phyloP scores from a whole-genome alignment of 495 filamentous ascomycete genomes.

The Apiosordaria backusii region DNA sequence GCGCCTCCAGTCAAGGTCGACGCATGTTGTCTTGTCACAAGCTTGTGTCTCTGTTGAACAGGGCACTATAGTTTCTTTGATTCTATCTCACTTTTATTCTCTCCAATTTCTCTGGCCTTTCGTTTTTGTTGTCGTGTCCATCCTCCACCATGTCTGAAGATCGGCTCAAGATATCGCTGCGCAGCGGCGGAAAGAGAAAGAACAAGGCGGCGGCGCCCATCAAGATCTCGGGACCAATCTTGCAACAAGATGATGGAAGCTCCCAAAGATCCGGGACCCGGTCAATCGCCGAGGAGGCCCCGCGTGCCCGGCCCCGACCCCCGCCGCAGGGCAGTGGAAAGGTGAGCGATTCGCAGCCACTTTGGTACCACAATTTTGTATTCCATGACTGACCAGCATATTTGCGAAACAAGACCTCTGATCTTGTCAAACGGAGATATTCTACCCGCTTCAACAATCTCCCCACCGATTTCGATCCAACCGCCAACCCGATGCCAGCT shows the following conservation, averaged over 20 bases:
- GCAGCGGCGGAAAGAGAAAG: conserved; percentile 72
- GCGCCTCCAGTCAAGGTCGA: neutral
- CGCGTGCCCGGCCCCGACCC: conserved; percentile 40
- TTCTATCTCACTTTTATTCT: neutral
- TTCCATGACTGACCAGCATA: conserved; percentile 10
- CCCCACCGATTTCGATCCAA: conserved; percentile 62
- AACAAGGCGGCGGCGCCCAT: conserved; percentile 71
- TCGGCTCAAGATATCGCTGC: conserved; percentile 76
- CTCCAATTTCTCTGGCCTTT: conserved; percentile 9
- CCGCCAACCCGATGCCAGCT: conserved; percentile 62
- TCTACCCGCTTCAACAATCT: conserved; percentile 83
- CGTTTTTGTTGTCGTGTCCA: neutral
- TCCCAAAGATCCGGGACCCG: conserved; percentile 35
- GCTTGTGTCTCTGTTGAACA: neutral
- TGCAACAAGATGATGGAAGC: conserved; percentile 35
- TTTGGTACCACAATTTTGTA: neutral
- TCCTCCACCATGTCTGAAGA: conserved; percentile 55
- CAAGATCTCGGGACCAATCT: conserved; percentile 68
- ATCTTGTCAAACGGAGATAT: conserved; percentile 91
- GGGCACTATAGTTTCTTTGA: neutral
- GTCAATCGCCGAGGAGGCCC: conserved; percentile 29
- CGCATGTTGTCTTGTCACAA: neutral
- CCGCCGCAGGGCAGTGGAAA: conserved; percentile 42
- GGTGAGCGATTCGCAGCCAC: conserved; percentile 22
- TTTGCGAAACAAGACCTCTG: conserved; percentile 58